phyloP scores from a whole-genome alignment of 257 asterid species.

The Sherardia arvensis region DNA sequence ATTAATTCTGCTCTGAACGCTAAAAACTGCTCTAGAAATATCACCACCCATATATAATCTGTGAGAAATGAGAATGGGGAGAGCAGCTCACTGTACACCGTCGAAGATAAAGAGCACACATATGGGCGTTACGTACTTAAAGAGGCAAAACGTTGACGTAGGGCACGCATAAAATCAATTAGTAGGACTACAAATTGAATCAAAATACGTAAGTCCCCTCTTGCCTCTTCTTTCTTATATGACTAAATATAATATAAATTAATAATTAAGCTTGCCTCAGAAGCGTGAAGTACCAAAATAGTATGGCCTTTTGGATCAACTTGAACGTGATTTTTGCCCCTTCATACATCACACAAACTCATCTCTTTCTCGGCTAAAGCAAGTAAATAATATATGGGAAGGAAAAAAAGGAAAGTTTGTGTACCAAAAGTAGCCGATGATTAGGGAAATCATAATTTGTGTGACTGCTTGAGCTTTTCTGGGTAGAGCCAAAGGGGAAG shows the following conservation, averaged over 20 bases:
- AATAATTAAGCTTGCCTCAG: not conserved
- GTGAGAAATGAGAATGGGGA: not conserved
- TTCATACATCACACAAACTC: conserved; percentile 3
- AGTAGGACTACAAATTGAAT: not conserved
- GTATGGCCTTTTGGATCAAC: conserved; percentile 3
- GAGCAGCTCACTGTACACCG: not conserved
- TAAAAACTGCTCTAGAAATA: too few relatives aligned
- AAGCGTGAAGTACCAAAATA: conserved; percentile 11
- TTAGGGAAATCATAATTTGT: conserved; percentile 15
- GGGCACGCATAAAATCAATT: not conserved
- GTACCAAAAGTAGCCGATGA: conserved; percentile 7
- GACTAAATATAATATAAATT: not conserved
- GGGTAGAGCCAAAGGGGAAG: not conserved
- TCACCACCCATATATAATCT: too few relatives aligned
- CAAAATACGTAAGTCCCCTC: conserved; percentile 12
- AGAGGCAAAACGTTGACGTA: conserved; percentile 16
- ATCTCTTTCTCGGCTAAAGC: conserved; percentile 5
- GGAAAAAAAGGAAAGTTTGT: not conserved
- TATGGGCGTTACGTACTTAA: not conserved
- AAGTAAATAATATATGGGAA: not conserved
- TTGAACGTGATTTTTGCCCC: conserved; percentile 19
- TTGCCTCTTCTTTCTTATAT: not conserved
- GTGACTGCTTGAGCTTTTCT: conserved; percentile 1
- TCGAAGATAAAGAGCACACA: not conserved
- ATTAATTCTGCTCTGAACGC: too few relatives aligned